Evolutionary conservation across 345 rosid genomes (phyloP), one percentile per base, ranked within the genome.

Genomic region (Citrus glauca): DNA sequence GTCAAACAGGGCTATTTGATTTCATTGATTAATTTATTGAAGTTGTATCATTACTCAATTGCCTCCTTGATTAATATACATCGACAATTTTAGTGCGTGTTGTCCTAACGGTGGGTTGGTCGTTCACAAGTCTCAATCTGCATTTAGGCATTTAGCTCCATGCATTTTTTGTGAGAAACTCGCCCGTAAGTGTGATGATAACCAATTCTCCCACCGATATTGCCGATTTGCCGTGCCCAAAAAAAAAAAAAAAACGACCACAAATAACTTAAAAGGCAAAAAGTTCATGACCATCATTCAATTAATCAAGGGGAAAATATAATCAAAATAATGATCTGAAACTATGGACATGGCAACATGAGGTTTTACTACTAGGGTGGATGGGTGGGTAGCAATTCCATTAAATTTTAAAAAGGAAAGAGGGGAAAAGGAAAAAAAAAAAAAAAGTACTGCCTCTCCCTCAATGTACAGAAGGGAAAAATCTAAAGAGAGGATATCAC

Each of bases 381-480:
- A 35, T 32, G 63, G 30, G 35, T 32, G 65, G 22, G 22, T 40
- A 40, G 2, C n/a, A 42, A 32, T 65, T 33, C 33, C 71, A 61
- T 65, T 69, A 56, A 17, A 66, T 37, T 28, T n/a, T 33, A 48
- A 35, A 71, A 42, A 38, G 45, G 20, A 2, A 61, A 37, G 38
- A 57, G 77, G 7, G 4, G 0, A 20, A 11, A 42, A 71, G 65
- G 25, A 48, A 48, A 11, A 7, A 68, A 13, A 11, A 7, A 68
- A 13, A 25, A 11, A 16, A 68, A 64, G 78, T 35, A 78, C 82
- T 25, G 55, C 66, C 75, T 60, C 80, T 33, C 78, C 78, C 85
- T 85, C 75, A 69, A 85, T 85, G 59, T 87, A 85, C 87, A 85
- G 75, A 80, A 62, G 62, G 69, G 67, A 38, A 20, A 66, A 70